Conservation (phyloP, 108 stramenopile species). For the Parietichytrium sp. region DNA sequence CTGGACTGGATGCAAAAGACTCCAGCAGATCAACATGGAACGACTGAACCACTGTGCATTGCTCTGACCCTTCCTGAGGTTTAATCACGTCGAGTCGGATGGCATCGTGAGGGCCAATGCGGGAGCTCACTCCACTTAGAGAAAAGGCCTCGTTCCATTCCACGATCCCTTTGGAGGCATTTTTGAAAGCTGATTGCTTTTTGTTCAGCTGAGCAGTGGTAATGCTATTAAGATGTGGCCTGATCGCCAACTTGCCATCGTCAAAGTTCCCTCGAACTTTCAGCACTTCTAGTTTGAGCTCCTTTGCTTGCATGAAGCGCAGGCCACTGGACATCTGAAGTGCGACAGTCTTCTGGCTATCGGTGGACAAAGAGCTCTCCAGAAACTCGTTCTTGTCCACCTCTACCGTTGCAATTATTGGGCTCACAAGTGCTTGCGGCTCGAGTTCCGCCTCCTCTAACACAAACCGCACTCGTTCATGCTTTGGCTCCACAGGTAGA, state of each 20-base stretch:
- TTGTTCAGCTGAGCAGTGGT: not conserved
- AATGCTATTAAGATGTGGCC: not conserved
- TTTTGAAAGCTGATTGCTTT: not conserved
- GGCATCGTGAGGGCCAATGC: not conserved
- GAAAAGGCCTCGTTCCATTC: conserved; percentile 27
- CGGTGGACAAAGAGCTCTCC: no score
- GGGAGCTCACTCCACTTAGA: not conserved
- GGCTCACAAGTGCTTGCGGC: no score
- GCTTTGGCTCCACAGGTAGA: no score
- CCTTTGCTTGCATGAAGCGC: not conserved
- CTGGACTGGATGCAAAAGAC: no score
- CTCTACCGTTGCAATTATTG: no score
- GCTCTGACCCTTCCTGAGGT: not conserved
- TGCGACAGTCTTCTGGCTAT: no score
- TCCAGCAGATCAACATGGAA: no score
- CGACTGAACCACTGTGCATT: no score
- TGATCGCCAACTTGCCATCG: not conserved
- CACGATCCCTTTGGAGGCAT: not conserved
- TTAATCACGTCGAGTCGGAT: not conserved
- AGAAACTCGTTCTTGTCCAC: no score
- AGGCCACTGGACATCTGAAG: not conserved
- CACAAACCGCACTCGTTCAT: no score
- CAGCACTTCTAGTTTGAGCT: not conserved
- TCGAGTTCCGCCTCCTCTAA: no score
- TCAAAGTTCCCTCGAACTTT: not conserved